Percentiles rank a stretch among this genome's conserved stretches.
Evolutionary conservation across 352 stramenopile genomes (phyloP).

Genomic region (Nannochloropsis limnetica): DNA sequence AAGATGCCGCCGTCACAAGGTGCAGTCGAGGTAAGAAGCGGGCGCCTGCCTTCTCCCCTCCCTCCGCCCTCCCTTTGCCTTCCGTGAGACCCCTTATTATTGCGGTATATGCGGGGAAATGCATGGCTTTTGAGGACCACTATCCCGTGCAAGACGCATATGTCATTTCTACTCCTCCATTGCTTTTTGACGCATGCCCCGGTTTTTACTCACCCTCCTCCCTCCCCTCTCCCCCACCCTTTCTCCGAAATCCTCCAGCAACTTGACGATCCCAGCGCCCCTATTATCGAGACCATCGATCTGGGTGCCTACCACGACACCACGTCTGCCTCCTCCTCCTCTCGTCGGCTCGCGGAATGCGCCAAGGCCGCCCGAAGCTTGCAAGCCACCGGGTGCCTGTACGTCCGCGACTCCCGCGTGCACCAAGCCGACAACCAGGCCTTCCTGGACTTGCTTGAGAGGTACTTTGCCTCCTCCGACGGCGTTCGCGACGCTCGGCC

Average conservation of each 20-base stretch:
- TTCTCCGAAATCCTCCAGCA: neutral
- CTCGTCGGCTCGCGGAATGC: neutral
- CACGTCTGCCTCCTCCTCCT: neutral
- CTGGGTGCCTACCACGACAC: neutral
- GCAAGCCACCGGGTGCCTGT: slow-evolving; percentile 38
- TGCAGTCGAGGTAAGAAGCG: neutral
- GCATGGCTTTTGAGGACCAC: too few relatives aligned
- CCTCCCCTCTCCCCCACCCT: neutral
- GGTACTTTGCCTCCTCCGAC: slow-evolving; percentile 75
- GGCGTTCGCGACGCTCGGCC: slow-evolving; percentile 73
- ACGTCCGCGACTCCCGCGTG: slow-evolving; percentile 50
- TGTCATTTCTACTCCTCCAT: too few relatives aligned
- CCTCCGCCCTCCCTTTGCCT: too few relatives aligned
- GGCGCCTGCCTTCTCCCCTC: neutral
- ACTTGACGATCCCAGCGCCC: neutral
- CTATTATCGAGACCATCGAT: neutral
- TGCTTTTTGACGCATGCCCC: too few relatives aligned
- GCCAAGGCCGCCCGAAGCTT: neutral
- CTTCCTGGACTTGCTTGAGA: slow-evolving; percentile 84
- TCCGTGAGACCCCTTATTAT: too few relatives aligned
- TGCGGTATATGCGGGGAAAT: too few relatives aligned
- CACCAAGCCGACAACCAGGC: slow-evolving; percentile 51
- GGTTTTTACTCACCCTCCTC: too few relatives aligned
- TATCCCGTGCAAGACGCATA: too few relatives aligned
- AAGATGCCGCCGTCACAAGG: neutral